These are phyloP conservation scores for Lentinus brumalis DNA, from an alignment of 768 basidiomycete genomes.

Conservation along the genomic window DNA sequence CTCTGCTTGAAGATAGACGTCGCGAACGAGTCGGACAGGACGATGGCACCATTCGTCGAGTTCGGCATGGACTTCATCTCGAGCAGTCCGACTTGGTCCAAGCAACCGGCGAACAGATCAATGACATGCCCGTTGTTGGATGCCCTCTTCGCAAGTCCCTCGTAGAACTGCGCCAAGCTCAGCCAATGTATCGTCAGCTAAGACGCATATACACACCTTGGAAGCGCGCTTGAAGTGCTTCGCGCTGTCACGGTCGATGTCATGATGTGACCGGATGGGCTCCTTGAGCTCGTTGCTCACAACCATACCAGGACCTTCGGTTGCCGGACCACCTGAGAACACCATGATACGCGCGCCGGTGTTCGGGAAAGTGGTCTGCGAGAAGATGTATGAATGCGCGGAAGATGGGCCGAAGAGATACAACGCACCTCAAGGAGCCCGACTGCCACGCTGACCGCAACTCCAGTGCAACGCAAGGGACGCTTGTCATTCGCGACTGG, in stretches of 20 bases:
- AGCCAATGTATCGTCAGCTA: conserved; percentile 2
- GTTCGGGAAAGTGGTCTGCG: conserved; percentile 84
- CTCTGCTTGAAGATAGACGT: conserved; percentile 99
- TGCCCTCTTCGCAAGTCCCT: conserved; percentile 87
- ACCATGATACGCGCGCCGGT: conserved; percentile 97
- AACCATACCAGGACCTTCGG: conserved; percentile 96
- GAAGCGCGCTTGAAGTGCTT: conserved; percentile 97
- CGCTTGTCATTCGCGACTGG: conserved; percentile 95
- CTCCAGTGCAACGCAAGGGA: conserved; percentile 91
- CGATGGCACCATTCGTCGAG: conserved; percentile 95
- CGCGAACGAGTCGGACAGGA: conserved; percentile 94
- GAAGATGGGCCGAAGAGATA: not conserved
- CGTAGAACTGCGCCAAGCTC: conserved; percentile 76
- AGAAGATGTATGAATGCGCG: not conserved
- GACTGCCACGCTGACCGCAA: conserved; percentile 90
- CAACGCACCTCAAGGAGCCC: conserved; percentile 78
- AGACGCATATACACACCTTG: conserved; percentile 59
- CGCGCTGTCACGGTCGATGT: conserved; percentile 94
- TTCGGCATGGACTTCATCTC: conserved; percentile 98
- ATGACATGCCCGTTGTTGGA: conserved; percentile 95
- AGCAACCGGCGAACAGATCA: conserved; percentile 94
- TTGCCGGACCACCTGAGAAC: conserved; percentile 93
- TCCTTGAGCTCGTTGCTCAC: conserved; percentile 95
- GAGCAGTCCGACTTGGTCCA: conserved; percentile 95
- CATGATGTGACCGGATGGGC: conserved; percentile 97